Base-by-base conservation (phyloP, 1,139 yeast genomes). In the Suzukiozyma palmioleophila region DNA sequence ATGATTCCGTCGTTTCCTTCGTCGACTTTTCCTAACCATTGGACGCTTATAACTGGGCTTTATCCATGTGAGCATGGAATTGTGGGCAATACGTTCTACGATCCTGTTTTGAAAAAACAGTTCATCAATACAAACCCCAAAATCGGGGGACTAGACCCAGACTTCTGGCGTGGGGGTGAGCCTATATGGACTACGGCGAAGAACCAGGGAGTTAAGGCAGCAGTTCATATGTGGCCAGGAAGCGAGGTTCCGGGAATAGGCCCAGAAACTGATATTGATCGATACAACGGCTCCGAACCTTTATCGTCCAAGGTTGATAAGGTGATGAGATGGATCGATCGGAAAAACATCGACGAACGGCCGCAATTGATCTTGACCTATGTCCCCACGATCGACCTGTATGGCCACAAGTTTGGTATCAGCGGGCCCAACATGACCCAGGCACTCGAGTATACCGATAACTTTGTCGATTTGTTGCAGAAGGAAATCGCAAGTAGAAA, bases 201-300 rank as follows among this genome's bases (percentile, higher is more conserved):
- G 21, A 58, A 59, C n/a, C 85, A 84, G 44, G 82, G 80, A 1
- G 74, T 85, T 4, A 67, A 67, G 11, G 66, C 84, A 2, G 95
- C 94, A 0, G 82, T 87, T n/a, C 96, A 89, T 57, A 88, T 89
- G 96, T 89, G 95, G 95, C 96, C 97, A 0, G 96, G 96, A 1
- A 81, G 89, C 44, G 95, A 87, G 51, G 94, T 83, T 3, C 73
- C 70, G 39, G 68, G 78, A 3, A 65, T 60, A 45, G 69, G 66
- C n/a, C 84, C 84, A 3, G 35, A 35, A 8, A 49, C 66, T 41
- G 72, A 69, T 38, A 77, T 79, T 28, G 92, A 84, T 51, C 62
- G 63, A 42, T 89, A 73, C 60, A 81, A 87, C 51, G 80, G 78
- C 2, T 62, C 79, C 2, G 95, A 86, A 56, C 49, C 72, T 1